Conservation (phyloP, 495 filamentous ascomycete species). For the Lophiotrema nucula region DNA sequence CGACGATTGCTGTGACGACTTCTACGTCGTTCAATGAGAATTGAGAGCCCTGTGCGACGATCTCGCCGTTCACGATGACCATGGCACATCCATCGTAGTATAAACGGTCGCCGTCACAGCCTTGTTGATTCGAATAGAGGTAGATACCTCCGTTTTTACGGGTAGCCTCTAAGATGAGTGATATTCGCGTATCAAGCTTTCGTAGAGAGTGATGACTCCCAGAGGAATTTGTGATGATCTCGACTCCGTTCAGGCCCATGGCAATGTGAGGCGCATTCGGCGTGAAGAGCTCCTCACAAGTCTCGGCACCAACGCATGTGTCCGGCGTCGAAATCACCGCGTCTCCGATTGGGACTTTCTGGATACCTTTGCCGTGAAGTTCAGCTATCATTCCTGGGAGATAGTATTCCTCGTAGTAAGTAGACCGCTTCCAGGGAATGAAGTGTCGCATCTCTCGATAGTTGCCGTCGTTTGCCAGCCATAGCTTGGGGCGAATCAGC, state of each 20-base stretch:
- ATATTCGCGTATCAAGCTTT: conserved; percentile 72
- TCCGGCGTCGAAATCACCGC: conserved; percentile 70
- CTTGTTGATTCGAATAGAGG: conserved; percentile 70
- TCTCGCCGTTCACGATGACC: conserved; percentile 67
- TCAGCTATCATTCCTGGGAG: conserved; percentile 64
- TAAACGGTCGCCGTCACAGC: conserved; percentile 68
- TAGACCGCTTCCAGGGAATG: conserved; percentile 60
- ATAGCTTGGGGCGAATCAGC: conserved; percentile 80
- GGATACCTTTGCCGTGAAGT: conserved; percentile 53
- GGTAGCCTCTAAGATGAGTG: conserved; percentile 75
- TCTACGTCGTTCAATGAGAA: conserved; percentile 82
- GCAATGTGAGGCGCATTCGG: conserved; percentile 44
- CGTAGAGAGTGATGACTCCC: conserved; percentile 71
- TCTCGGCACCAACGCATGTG: conserved; percentile 59
- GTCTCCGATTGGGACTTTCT: conserved; percentile 72
- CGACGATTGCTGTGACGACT: conserved; percentile 75
- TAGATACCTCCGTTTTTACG: conserved; percentile 68
- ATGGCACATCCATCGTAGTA: conserved; percentile 63
- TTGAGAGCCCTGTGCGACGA: conserved; percentile 69
- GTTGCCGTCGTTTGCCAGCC: conserved; percentile 71
- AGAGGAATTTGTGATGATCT: conserved; percentile 76
- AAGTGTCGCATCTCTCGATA: conserved; percentile 71
- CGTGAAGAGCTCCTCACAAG: conserved; percentile 43
- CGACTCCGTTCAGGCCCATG: conserved; percentile 62
- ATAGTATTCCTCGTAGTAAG: conserved; percentile 68